Evolutionary conservation across 192 early-diverging fungal species (phyloP), one percentile per base, ranked within the genome.

Genomic region (Ambispora gerdemannii): DNA sequence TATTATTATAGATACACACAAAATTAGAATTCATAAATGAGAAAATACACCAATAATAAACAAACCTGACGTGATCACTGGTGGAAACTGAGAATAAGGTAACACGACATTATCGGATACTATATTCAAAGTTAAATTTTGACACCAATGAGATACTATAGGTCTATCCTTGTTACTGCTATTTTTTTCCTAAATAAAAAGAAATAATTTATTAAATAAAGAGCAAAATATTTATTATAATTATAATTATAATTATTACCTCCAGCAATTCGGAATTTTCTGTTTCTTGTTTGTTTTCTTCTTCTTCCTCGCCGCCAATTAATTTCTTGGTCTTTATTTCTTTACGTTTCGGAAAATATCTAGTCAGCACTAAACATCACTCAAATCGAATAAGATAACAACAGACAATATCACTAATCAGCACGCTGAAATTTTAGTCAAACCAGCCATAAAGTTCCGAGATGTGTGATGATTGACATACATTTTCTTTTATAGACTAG

Each of bases 141-240:
- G 75, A 76, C 87, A 87, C 91, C 91, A 93, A 79, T 93, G 89
- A 15, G 91, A 89, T 24, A 91, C 78, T 49, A 83, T 62, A 11
- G 75, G 71, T 3, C 32, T 50, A 20, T 49, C 33, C 31, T 52
- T 11, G 2, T 27, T 3, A 2, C 63, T 64, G 30, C 8, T 13
- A 28, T 4, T 17, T 30, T 15, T 13, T 38, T 63, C 35, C 22
- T 22, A 50, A 31, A 32, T 43, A n/a, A n/a, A n/a, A n/a, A n/a
- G n/a, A n/a, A n/a, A n/a, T n/a, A n/a, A n/a, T n/a, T n/a, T n/a
- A n/a, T n/a, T n/a, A n/a, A n/a, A n/a, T n/a, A n/a, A n/a, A n/a
- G n/a, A n/a, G n/a, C n/a, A n/a, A n/a, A n/a, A n/a, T n/a, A n/a
- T n/a, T n/a, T n/a, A n/a, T n/a, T n/a, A n/a, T n/a, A n/a, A n/a